Conservation (phyloP, 768 basidiomycete genomes). For the Pseudohyphozyma bogoriensis region DNA sequence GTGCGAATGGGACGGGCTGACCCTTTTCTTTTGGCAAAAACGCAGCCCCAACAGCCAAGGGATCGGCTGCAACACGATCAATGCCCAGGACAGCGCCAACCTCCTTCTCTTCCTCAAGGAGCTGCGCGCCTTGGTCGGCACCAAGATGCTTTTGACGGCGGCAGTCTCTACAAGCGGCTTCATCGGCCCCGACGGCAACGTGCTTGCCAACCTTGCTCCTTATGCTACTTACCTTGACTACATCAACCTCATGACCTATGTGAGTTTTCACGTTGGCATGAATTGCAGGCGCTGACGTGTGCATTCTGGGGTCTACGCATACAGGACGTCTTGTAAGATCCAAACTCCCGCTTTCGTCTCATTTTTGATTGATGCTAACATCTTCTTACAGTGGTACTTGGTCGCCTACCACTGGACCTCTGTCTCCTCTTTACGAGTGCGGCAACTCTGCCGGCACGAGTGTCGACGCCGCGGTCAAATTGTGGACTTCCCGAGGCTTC, state of each 20-base stretch:
- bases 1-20: too few relatives aligned
- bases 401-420: constrained; percentile 67
- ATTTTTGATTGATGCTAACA: too few relatives aligned
- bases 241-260: constrained; percentile 82
- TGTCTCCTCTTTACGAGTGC: constrained; percentile 67
- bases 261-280: too few relatives aligned
- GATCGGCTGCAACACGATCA: constrained; percentile 50
- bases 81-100: constrained; percentile 54
- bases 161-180: constrained; percentile 68
- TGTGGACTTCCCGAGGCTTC: constrained; percentile 72
- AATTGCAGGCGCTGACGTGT: too few relatives aligned
- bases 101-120: constrained; percentile 62
- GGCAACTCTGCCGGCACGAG: constrained; percentile 72
- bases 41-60: neutral
- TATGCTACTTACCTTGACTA: constrained; percentile 68
- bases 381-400: constrained; percentile 20
- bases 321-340: too few relatives aligned
- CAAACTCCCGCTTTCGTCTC: too few relatives aligned
- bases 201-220: constrained; percentile 53
- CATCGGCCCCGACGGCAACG: constrained; percentile 49
- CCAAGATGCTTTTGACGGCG: constrained; percentile 57
- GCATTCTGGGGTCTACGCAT: too few relatives aligned
- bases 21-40: neutral
- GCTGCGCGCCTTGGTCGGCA: constrained; percentile 55
- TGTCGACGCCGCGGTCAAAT: constrained; percentile 55